Evolutionary conservation across 352 stramenopile genomes (phyloP), one percentile per base, ranked within the genome.

Genomic region (Globisporangium yorkense): DNA sequence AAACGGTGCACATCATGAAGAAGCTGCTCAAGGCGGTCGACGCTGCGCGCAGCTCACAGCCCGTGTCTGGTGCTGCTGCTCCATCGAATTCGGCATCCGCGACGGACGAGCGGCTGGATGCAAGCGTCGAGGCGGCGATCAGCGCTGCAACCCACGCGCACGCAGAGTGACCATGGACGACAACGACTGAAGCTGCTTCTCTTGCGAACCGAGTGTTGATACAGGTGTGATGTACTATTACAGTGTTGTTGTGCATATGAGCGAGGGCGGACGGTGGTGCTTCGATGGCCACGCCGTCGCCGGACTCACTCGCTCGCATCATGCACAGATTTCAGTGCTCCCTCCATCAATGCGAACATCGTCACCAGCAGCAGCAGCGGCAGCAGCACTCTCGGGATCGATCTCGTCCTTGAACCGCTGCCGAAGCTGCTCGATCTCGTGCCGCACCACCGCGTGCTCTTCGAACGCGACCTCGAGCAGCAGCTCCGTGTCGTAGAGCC

Each of bases 1-100:
- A 99, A 64, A 99, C 96, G 6, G 92, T 86, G 13, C 96, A 97
- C 59, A 91, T 98, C 65, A 87, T 99, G 59, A 97, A 96, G 56
- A 86, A 84, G 49, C 80, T 99, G 61, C 65, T 99, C 47, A 67
- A 76, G 45, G 74, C 64, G 0, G 84, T 91, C 57, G 78, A 91
- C 45, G 35, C 53, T 6, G 69, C 57, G 43, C 73, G 68, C 33
- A 47, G 43, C 43, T n/a, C 8, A 5, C 24, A 39, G 24, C 12
- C 12, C 5, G 2, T 15, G 9, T 18, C 33, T 31, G 35, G 13
- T 9, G 12, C 21, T 33, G 37, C 20, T 35, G 35, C 27, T 8
- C 16, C 46, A 52, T 64, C 60, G 44, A 74, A 60, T 43, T 16
- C 66, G 24, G 71, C 51, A 12, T 39, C 33, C 27, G 54, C 59